Base-by-base conservation (phyloP, 176 grass and related monocot species). In the Guadua angustifolia region DNA sequence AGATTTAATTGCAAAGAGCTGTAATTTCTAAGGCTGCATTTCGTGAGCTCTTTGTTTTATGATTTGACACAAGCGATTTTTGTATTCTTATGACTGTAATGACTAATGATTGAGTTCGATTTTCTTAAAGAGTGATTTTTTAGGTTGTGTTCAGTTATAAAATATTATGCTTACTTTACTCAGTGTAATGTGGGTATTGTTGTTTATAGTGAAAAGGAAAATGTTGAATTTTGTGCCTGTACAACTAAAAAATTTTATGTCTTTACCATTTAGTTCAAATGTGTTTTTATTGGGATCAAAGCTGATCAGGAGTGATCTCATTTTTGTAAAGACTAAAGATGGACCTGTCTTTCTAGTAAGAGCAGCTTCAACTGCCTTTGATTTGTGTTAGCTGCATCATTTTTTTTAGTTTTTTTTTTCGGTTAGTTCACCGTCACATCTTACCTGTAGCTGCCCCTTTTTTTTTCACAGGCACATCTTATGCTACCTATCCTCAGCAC, bases 11-110 rank as follows among this genome's bases (percentile, higher is more conserved):
- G 24, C 24, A 32, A 49, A 72, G 10, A 59, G n/a, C 26, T 60
- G 49, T 72, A 40, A 11, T 79, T 49, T 66, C 17, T 63, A 62
- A 17, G 38, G 3, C 18, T 47, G 2, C 17, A 29, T 61, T 82
- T 53, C 8, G 5, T 60, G 33, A 29, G 62, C 19, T 13, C 15
- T 66, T 55, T 66, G n/a, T 62, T 77, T 42, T 66, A 66, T 73
- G 16, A 71, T 83, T 65, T 83, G 69, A 49, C 58, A 40, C 18
- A 12, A 18, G 59, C 53, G 47, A 10, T 43, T 15, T 59, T 84
- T 29, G 59, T 74, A 8, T 66, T 55, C 29, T 66, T 36, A 66
- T 74, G 1, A 25, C 21, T 17, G 1, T 44, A 84, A 12, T 36
- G 18, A 17, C 36, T 45, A 84, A 21, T 45, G 35, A 9, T 63